Evolutionary conservation across 306 rosid species (phyloP), one percentile per base, ranked within the genome.

Genomic region (Myrica gale): DNA sequence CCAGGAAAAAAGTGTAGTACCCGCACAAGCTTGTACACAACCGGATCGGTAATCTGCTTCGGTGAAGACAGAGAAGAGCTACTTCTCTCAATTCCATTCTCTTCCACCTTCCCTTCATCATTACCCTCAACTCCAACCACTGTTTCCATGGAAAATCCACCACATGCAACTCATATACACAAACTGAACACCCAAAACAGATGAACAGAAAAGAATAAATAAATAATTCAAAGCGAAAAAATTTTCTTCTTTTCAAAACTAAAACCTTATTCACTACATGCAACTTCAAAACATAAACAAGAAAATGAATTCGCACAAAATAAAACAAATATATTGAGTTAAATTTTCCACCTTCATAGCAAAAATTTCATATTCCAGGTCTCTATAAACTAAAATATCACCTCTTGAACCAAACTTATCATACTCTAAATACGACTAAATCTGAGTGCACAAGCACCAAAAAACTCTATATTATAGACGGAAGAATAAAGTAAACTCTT

Each of bases 1-100:
- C 72, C 26, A 41, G 1, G 23, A 72, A 67, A 6, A 68, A 72
- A 58, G 57, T 45, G 43, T 89, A 96, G 43, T 89, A 96, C 99
- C 99, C 98, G 91, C 53, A 96, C 99, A 37, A 96, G 99, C 88
- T 96, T 96, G 88, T 96, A 96, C 39, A 96, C 97, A 87, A 96
- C 91, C 23, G 98, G 97, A 68, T 92, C 91, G 11, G 98, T 75
- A 78, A 92, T 80, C 79, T 85, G 87, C 79, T 76, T 88, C 0
- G 89, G 85, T n/a, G 96, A 86, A 82, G 91, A 88, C 82, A 87
- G 71, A 68, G 85, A 82, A 43, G 89, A 85, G 84, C 82, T 84
- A 82, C 87, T 85, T 67, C 83, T 85, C 81, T 80, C 93, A 69
- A 84, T 73, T 66, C 87, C 84, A 80, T 80, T 74, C 32, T 86